Base-by-base conservation (phyloP, 2,329 filamentous ascomycete genomes). In the Penicillium sp. region DNA sequence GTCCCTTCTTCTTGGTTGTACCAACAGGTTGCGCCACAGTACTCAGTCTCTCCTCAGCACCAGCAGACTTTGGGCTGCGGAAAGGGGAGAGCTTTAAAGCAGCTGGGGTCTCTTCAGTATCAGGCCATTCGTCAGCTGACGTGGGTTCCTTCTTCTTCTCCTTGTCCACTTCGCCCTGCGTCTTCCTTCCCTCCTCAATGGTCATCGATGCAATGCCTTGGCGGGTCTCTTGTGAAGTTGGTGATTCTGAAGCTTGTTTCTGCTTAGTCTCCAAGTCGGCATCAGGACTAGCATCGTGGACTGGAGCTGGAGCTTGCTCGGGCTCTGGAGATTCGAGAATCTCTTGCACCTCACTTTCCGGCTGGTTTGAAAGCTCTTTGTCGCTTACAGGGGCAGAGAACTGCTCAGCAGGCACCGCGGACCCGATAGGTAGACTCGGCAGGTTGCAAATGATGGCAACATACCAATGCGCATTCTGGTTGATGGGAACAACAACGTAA, bases 401-500 rank as follows among this genome's bases (percentile, higher is more conserved):
- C 13, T 34, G 38, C 45, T 41, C 16, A 33, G 17, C 27, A 25
- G 8, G 13, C 10, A 15, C 15, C 27, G 21, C 27, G 11, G 18
- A 9, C 14, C 32, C 32, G 10, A 33, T 7, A 15, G 19, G 18
- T n/a, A 93, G 73, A 36, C 76, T 81, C 3, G 80, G 78, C 2
- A 91, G 76, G 57, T 98, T 95, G 76, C 88, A 95, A 36, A 98
- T 91, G 40, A 98, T 91, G 10, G 88, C 89, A 50, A 97, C 72
- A 65, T 93, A 97, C 93, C 94, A 98, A 64, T 98, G 93, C 1
- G 74, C 69, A 51, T 80, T 74, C 59, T 96, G 86, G 55, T 95
- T 94, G 62, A 98, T 87, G 0, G 93, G 93, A 5, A 98, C 85
- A 8, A 97, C 76, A 43, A 97, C 82, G 62, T 90, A 96, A 59